Evolutionary conservation across 1,139 yeast species (phyloP), one percentile per base, ranked within the genome.

Genomic region (Suhomyces taliae): DNA sequence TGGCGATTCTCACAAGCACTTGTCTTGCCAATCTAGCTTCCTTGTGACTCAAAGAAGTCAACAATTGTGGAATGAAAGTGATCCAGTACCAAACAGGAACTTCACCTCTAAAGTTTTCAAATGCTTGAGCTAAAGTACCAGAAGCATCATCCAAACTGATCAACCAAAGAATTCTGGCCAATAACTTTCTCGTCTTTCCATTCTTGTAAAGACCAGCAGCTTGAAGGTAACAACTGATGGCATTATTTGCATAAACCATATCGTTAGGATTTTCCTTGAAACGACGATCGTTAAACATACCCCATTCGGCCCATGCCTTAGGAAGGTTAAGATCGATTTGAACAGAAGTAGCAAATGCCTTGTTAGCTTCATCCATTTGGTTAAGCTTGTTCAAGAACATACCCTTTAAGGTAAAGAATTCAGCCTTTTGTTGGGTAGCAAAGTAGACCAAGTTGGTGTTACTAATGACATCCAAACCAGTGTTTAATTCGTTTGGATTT

Each of bases 231-330:
- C 99, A 95, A 60, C 96, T 87, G 42, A 95, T 85, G 2, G 99
- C 98, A 64, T 91, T 90, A 54, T 90, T 86, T 11, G 98, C 99
- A 65, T 84, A 87, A 27, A 83, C 83, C 72, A 89, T 82, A 59
- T 90, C 96, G 43, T 76, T 81, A 1, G 95, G 93, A 54, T 85
- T 85, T 56, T 90, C 96, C 57, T 89, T 88, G 65, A 90, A 85
- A 43, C 97, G 75, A 40, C 86, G 82, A 57, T 95, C 99, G 62
- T 90, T 93, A 70, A 90, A 95, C 63, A 83, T 83, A 51, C 99
- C 99, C 99, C 99, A 95, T 65, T 95, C 98, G 2, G 98, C 98
- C 99, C 99, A 95, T 0, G 99, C 99, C 62, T 93, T 93, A 2
- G 99, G 97, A 46, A 93, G 70, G 58, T 90, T 90, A 57, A 91